Evolutionary conservation across 306 rosid species (phyloP).

Genomic region (Cucumis cinereus): DNA sequence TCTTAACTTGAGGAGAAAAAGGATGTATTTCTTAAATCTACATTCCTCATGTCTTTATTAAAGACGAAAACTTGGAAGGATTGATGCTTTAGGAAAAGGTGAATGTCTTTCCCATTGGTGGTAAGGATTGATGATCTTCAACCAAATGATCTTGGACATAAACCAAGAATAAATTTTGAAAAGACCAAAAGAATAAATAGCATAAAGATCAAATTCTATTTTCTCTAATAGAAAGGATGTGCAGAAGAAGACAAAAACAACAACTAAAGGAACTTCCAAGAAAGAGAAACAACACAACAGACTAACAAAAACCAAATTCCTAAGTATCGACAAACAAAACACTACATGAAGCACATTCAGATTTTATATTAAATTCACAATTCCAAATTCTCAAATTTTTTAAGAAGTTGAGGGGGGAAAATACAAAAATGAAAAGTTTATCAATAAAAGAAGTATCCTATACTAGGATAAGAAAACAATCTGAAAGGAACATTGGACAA

Average conservation of each 20-base stretch:
- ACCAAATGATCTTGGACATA: no score
- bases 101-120: no score
- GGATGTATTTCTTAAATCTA: no score
- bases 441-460: neutral
- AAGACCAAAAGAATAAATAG: no score
- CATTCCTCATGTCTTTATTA: no score
- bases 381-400: neutral
- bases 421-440: neutral
- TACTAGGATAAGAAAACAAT: neutral
- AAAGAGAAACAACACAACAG: neutral
- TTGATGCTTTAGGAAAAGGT: no score
- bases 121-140: no score
- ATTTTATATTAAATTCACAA: neutral
- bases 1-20: no score
- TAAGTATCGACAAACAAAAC: no score
- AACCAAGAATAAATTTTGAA: no score
- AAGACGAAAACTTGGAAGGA: no score
- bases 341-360: neutral
- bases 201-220: no score
- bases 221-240: neutral
- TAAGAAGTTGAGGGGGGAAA: neutral
- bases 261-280: neutral
- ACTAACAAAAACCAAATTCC: neutral
- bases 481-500: neutral
- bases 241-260: neutral